Evolutionary conservation across 2,329 filamentous ascomycete species (phyloP).

Genomic region (Zarea fungicola): DNA sequence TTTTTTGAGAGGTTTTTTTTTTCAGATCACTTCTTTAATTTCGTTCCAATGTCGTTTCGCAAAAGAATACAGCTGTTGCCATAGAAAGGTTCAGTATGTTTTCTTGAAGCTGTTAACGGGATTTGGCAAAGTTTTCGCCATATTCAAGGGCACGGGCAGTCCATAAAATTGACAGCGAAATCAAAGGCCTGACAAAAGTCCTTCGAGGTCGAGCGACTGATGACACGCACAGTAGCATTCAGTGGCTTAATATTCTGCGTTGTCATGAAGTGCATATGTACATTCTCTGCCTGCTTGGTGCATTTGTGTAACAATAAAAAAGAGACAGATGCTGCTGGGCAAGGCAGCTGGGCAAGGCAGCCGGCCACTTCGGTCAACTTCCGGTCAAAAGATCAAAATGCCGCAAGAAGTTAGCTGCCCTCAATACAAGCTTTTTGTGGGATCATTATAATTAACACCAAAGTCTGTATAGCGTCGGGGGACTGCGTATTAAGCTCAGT

Average conservation of each 20-base stretch:
- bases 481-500: too few relatives aligned
- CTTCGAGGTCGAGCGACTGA: not conserved
- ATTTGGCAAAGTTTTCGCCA: not conserved
- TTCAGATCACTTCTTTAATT: not conserved
- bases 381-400: too few relatives aligned
- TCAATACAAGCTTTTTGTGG: too few relatives aligned
- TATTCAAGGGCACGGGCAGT: not conserved
- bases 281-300: not conserved
- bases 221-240: not conserved
- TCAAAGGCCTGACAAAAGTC: not conserved
- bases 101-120: not conserved
- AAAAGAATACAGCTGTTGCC: not conserved
- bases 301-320: constrained; percentile 1
- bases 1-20: not conserved
- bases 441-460: too few relatives aligned
- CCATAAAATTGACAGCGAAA: not conserved
- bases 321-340: too few relatives aligned
- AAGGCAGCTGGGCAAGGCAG: too few relatives aligned
- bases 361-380: too few relatives aligned
- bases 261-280: not conserved
- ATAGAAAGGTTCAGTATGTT: not conserved
- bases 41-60: not conserved
- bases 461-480: too few relatives aligned
- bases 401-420: too few relatives aligned
- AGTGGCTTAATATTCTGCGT: not conserved